These are phyloP conservation scores for grape (Vitis vinifera) DNA, from an alignment of 164 flowering plant genomes.

Conservation along the genomic window DNA sequence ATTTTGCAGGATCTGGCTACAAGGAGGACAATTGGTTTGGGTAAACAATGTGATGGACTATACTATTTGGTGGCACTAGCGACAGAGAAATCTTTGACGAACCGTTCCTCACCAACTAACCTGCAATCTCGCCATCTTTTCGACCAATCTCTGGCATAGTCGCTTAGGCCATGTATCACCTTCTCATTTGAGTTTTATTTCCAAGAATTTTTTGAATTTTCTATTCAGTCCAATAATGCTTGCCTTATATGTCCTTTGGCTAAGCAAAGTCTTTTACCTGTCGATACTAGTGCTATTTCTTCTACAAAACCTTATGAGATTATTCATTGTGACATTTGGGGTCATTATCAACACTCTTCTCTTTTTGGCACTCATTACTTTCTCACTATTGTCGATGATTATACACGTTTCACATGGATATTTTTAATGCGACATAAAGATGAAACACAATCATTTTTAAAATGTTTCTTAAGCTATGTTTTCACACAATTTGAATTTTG, in stretches of 20 bases:
- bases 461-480: too few species aligned
- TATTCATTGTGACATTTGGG: background rate
- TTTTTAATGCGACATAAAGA: background rate
- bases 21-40: too few species aligned
- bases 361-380: too few species aligned
- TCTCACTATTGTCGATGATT: background rate
- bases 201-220: background rate
- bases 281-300: background rate
- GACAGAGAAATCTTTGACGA: background rate
- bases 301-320: background rate
- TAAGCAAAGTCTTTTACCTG: constrained; percentile 1
- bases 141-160: constrained; percentile 3
- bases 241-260: constrained; percentile 2
- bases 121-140: background rate
- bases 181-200: background rate
- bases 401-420: constrained; percentile 1
- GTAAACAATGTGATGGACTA: background rate
- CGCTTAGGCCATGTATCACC: background rate
- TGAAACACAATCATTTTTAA: background rate
- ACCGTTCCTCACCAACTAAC: background rate
- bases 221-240: background rate
- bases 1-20: too few species aligned
- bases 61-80: constrained; percentile 8
- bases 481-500: too few species aligned
- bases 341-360: too few species aligned